Evolutionary conservation across 2,329 filamentous ascomycete genomes (phyloP), one percentile per base, ranked within the genome.

Genomic region (Lecanoromycetidae sp.): DNA sequence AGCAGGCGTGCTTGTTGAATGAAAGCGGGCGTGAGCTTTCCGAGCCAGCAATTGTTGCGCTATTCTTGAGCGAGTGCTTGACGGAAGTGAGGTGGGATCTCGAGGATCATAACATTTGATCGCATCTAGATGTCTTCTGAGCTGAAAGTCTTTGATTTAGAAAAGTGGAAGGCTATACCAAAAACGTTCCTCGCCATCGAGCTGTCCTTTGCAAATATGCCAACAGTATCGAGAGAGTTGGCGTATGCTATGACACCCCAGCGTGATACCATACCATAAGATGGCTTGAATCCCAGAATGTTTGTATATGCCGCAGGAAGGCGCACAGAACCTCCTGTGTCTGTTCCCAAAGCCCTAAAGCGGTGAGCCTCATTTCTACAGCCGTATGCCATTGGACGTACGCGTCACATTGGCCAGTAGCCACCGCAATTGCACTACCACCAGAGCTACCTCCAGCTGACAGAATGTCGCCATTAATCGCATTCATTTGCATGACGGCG

Each of bases 361-460:
- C 41, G 34, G 20, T 57, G 29, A 53, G 47, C 36, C 33, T 34
- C 10, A 19, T 10, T 20, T 5, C 32, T 22, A 33, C 19, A 19
- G 20, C 5, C n/a, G 9, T 5, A 26, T 25, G 35, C 9, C 15
- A 15, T n/a, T 30, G 32, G 26, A 67, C 71, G 53, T 65, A 76
- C 66, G 71, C 71, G 69, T 73, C 72, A 55, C 74, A 78, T 58
- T 79, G 71, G 4, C 74, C 74, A 1, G 74, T 71, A 17, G 76
- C 78, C 30, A 96, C 85, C 12, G 87, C 86, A 8, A 93, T 77
- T 3, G 91, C 91, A 62, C 88, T 95, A 15, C 91, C 91, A 34
- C 91, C 91, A 3, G 90, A 96, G 62, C 88, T 95, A 25, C 88
- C 88, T 30, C 88, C 88, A 0, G 84, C 82, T 0, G 87, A 91